Evolutionary conservation across 495 filamentous ascomycete genomes (phyloP).

Genomic region (Copromyces sp.): DNA sequence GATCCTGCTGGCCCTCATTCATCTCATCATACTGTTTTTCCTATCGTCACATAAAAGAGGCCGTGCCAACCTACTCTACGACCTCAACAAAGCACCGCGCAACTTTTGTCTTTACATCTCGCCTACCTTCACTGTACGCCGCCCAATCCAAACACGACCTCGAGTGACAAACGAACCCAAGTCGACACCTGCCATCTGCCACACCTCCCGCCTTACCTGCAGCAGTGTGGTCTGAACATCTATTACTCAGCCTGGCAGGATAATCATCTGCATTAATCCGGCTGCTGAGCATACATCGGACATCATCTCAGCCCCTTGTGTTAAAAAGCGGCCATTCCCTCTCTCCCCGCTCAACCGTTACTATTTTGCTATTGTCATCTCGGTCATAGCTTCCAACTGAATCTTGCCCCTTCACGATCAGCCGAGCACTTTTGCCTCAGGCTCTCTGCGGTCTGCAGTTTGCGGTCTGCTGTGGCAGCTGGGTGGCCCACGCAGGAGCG

Average conservation of each 20-base stretch:
- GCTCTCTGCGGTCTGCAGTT: not conserved
- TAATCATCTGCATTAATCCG: not conserved
- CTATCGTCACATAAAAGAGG: not conserved
- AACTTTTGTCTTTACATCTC: not conserved
- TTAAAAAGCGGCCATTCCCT: not conserved
- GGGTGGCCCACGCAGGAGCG: not conserved
- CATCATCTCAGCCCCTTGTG: not conserved
- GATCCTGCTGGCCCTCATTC: not conserved
- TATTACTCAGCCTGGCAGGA: not conserved
- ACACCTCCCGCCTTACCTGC: not conserved
- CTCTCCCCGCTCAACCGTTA: not conserved
- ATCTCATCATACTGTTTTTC: not conserved
- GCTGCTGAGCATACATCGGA: not conserved
- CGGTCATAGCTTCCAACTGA: not conserved
- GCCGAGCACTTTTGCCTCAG: not conserved
- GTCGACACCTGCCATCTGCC: not conserved
- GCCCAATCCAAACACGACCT: not conserved
- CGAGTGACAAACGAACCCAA: not conserved
- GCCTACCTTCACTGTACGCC: not conserved
- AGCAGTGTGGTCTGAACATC: not conserved
- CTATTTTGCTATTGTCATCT: not conserved
- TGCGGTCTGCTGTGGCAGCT: not conserved
- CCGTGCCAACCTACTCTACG: not conserved
- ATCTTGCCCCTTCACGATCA: not conserved
- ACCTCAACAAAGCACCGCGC: not conserved